phyloP scores from a whole-genome alignment of 495 filamentous ascomycete species.

The Lepidopterella palustris region DNA sequence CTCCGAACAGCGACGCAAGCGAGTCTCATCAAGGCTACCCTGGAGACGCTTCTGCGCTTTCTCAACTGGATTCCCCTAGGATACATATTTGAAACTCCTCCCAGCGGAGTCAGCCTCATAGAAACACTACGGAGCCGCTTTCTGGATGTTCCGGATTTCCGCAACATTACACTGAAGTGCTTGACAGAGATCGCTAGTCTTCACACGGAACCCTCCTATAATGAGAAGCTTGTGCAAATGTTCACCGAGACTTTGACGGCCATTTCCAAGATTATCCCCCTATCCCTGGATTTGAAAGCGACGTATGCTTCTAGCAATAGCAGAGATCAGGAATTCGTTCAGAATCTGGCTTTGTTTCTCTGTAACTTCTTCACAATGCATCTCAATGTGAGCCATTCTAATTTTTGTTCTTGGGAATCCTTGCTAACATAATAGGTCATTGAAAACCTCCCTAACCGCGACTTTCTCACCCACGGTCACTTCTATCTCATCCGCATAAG shows the following conservation, averaged over 20 bases:
- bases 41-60: conserved; percentile 91
- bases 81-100: conserved; percentile 93
- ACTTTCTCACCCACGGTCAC: conserved; percentile 90
- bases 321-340: conserved; percentile 93
- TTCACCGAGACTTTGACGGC: conserved; percentile 90
- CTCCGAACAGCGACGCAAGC: conserved; percentile 80
- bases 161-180: conserved; percentile 93
- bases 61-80: conserved; percentile 98
- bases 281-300: conserved; percentile 78
- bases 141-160: conserved; percentile 83
- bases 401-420: background rate
- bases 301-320: conserved; percentile 87
- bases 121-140: conserved; percentile 87
- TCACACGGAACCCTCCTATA: conserved; percentile 73
- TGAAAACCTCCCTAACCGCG: conserved; percentile 88
- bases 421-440: conserved; percentile 58
- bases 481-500: conserved; percentile 97
- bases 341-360: conserved; percentile 91
- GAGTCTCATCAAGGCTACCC: conserved; percentile 83
- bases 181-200: conserved; percentile 95
- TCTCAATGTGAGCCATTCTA: conserved; percentile 58
- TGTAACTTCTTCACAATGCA: conserved; percentile 94
- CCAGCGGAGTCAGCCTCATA: conserved; percentile 55
- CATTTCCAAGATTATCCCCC: conserved; percentile 83
- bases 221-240: conserved; percentile 92